phyloP scores from a whole-genome alignment of 2,329 filamentous ascomycete species.

The Fusarium drepaniforme region DNA sequence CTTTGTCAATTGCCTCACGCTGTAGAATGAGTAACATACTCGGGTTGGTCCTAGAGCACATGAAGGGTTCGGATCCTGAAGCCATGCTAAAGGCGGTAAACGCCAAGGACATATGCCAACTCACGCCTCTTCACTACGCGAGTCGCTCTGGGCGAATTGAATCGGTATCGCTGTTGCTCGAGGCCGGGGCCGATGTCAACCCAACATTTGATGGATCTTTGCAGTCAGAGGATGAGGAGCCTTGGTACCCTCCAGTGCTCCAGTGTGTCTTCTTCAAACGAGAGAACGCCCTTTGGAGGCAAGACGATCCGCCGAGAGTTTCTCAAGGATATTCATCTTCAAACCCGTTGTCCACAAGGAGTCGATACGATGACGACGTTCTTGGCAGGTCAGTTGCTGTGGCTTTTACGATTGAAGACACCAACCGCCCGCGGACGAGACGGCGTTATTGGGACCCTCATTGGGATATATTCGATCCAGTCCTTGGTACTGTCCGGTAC shows the following conservation, averaged over 20 bases:
- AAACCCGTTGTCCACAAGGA: background rate
- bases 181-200: constrained; percentile 28
- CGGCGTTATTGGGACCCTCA: background rate
- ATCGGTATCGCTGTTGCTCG: constrained; percentile 24
- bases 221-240: background rate
- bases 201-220: background rate
- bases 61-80: constrained; percentile 7
- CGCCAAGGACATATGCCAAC: constrained; percentile 21
- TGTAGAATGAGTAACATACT: constrained; percentile 26
- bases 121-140: constrained; percentile 36
- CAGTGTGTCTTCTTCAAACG: constrained; percentile 28
- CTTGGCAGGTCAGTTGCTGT: background rate
- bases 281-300: constrained; percentile 30
- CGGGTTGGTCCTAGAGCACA: constrained; percentile 21
- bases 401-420: constrained; percentile 9
- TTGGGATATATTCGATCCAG: background rate
- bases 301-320: background rate
- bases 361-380: background rate
- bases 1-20: constrained; percentile 33
- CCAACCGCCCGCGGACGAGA: background rate
- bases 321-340: background rate
- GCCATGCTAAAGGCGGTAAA: constrained; percentile 9
- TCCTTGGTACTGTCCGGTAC: constrained; percentile 6
- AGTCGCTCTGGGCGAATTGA: constrained; percentile 25
- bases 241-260: constrained; percentile 33